Percentiles rank a stretch among this genome's conserved stretches.
Evolutionary conservation across 1,139 yeast genomes (phyloP).

Genomic region (Pichia sorboxylosa): DNA sequence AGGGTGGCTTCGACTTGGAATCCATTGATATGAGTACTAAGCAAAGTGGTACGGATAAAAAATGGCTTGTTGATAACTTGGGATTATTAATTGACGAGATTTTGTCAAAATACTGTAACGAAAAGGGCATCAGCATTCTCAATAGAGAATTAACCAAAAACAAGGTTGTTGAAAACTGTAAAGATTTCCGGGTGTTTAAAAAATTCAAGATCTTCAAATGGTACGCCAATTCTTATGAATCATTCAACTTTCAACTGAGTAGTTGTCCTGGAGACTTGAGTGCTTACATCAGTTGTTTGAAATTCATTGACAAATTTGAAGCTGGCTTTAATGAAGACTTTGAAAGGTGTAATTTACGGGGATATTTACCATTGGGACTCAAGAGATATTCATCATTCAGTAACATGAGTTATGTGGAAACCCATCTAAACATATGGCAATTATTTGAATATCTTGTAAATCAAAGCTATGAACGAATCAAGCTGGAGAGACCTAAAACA

Average conservation of each 20-base stretch:
- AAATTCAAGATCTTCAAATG: constrained; percentile 19
- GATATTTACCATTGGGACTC: constrained; percentile 21
- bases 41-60: constrained; percentile 1
- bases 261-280: constrained; percentile 22
- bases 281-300: constrained; percentile 23
- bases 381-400: constrained; percentile 20
- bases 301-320: constrained; percentile 18
- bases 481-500: too few species aligned
- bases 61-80: constrained; percentile 19
- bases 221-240: constrained; percentile 24
- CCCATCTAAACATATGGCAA: constrained; percentile 27
- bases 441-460: constrained; percentile 14
- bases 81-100: constrained; percentile 21
- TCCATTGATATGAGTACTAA: neutral
- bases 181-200: constrained; percentile 14
- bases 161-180: constrained; percentile 5
- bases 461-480: too few species aligned
- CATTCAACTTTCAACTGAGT: constrained; percentile 22
- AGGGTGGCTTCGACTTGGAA: neutral
- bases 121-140: constrained; percentile 16
- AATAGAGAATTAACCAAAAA: constrained; percentile 8
- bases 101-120: constrained; percentile 15
- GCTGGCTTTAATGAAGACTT: constrained; percentile 1
- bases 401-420: constrained; percentile 21
- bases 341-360: neutral